Conservation (phyloP, 139 green algal genomes). For the Chlorella ohadii region DNA sequence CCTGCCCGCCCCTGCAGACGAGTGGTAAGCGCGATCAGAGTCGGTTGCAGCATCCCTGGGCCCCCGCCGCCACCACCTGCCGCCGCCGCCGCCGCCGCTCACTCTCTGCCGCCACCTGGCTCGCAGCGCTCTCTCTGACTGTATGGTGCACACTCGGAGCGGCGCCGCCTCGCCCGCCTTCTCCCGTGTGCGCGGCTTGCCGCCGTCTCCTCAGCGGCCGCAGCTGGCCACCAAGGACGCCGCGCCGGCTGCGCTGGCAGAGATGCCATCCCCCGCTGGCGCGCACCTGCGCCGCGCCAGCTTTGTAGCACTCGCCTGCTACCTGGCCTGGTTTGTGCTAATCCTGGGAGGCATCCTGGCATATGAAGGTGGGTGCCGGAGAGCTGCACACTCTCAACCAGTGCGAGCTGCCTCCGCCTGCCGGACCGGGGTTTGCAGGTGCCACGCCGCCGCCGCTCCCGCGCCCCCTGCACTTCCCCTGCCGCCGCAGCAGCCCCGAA, state of each 20-base stretch:
- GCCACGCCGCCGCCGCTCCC: too few relatives aligned
- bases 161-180: background rate
- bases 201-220: background rate
- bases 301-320: constrained; percentile 3
- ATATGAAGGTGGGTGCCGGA: constrained; percentile 11
- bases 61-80: too few relatives aligned
- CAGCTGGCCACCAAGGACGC: too few relatives aligned
- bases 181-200: background rate
- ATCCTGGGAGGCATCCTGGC: background rate
- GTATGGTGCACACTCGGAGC: background rate
- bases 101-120: too few relatives aligned
- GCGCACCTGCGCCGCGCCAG: background rate
- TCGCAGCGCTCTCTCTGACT: too few relatives aligned
- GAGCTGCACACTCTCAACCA: background rate
- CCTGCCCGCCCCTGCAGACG: too few relatives aligned
- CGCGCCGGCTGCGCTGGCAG: background rate
- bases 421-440: too few relatives aligned
- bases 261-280: background rate
- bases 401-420: too few relatives aligned
- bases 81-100: too few relatives aligned
- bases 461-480: background rate
- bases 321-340: constrained; percentile 18
- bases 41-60: too few relatives aligned
- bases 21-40: too few relatives aligned
- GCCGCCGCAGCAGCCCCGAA: too few relatives aligned